Evolutionary conservation across 2,329 filamentous ascomycete species (phyloP).

Genomic region (Aspergillus persii): DNA sequence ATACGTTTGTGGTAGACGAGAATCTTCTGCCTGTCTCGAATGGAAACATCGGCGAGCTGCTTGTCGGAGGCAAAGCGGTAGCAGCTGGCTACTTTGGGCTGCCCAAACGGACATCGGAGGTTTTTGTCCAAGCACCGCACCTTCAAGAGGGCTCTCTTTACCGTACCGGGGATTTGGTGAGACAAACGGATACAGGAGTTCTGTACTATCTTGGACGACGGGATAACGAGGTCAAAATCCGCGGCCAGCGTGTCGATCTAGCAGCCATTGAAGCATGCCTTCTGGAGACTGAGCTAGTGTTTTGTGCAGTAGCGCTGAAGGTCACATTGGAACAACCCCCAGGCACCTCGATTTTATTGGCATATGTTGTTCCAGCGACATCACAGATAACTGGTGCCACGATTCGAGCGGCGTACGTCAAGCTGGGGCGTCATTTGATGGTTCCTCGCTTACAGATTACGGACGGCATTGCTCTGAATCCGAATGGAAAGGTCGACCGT

Average conservation of each 20-base stretch:
- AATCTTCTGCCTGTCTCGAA: conserved; percentile 1
- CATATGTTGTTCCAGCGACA: conserved; percentile 14
- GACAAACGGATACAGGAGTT: conserved; percentile 58
- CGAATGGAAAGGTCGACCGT: too few relatives aligned
- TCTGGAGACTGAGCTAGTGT: conserved; percentile 6
- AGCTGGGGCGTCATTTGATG: conserved; percentile 40
- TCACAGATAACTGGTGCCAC: conserved; percentile 31
- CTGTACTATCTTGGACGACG: conserved; percentile 71
- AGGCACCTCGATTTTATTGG: conserved; percentile 12
- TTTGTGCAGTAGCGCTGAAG: background rate
- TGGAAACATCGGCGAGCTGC: conserved; percentile 22
- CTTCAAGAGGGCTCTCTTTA: conserved; percentile 61
- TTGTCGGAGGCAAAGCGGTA: conserved; percentile 53
- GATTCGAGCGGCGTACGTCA: background rate
- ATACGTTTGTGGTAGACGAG: conserved; percentile 15
- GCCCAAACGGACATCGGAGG: conserved; percentile 59
- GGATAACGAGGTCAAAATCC: conserved; percentile 84
- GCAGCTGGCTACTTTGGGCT: conserved; percentile 68
- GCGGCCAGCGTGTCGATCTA: conserved; percentile 86
- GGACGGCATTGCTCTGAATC: conserved; percentile 37
- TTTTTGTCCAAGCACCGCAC: conserved; percentile 69
- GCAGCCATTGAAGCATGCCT: conserved; percentile 75
- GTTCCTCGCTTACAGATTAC: conserved; percentile 69
- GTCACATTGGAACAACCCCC: background rate
- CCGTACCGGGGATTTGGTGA: conserved; percentile 74